Evolutionary conservation across 768 basidiomycete species (phyloP), one percentile per base, ranked within the genome.

Genomic region (Amanita pallidorosea): DNA sequence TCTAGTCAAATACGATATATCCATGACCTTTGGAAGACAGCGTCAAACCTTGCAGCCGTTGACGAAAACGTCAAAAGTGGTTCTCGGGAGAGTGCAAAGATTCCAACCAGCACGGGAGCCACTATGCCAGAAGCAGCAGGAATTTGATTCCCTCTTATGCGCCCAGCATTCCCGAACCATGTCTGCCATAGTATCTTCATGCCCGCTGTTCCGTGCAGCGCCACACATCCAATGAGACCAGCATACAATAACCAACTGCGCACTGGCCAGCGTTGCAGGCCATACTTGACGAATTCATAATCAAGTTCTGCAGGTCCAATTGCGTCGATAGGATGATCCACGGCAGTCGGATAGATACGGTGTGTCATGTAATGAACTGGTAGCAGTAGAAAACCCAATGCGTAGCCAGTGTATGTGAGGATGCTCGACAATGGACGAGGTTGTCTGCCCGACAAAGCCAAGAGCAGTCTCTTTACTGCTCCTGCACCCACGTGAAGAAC

Each of bases 281-380:
- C 85, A 5, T 76, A 72, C 61, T 91, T 90, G 51, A 92, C 86
- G 61, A 83, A 91, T 55, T 90, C 85, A 61, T 76, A 92, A 64
- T 88, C 83, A 34, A 93, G 74, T 58, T 92, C 88, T 0, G 82
- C 71, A 0, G 89, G 88, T 13, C 83, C 78, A 20, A 91, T 69
- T 2, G 71, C 63, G 43, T 66, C 65, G 48, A 88, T 80, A 18
- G 80, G 81, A 2, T 69, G 59, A 7, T 50, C 49, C 2, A 71
- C 65, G 47, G 62, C 62, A 22, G 70, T 69, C 15, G 82, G 88
- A 51, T 70, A 60, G 25, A 77, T 47, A 6, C 89, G 80, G 61
- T 92, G 87, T 0, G 76, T 77, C 47, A 80, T 58, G 64, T 80
- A 74, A 63, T 93, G 90, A 22, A 85, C 65, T 1, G 85, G 80